Evolutionary conservation across 2,329 filamentous ascomycete genomes (phyloP).

Genomic region (Cercospora janseana): DNA sequence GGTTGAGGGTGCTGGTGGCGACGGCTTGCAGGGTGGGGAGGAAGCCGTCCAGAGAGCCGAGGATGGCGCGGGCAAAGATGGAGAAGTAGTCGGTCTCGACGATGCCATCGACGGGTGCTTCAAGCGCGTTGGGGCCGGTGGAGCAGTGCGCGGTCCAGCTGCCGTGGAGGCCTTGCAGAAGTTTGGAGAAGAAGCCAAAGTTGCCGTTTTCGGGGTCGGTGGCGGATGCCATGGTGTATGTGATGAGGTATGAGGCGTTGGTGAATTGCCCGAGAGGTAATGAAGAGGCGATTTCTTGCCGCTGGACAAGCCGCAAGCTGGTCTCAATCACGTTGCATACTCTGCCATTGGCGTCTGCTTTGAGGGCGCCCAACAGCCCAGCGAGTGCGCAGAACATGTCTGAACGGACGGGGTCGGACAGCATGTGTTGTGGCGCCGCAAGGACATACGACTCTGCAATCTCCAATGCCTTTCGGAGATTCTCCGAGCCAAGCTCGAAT

Average conservation of each 20-base stretch:
- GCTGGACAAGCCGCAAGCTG: conserved; percentile 45
- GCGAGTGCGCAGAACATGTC: conserved; percentile 43
- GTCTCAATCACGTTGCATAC: conserved; percentile 49
- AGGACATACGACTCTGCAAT: conserved; percentile 52
- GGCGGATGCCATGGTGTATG: conserved; percentile 18
- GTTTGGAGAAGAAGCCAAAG: conserved; percentile 57
- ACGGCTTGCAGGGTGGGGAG: conserved; percentile 51
- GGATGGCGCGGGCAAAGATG: conserved; percentile 73
- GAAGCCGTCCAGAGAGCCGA: conserved; percentile 70
- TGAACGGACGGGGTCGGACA: conserved; percentile 43
- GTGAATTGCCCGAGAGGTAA: conserved; percentile 20
- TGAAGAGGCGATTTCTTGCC: conserved; percentile 34
- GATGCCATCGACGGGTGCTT: conserved; percentile 67
- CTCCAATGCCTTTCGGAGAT: conserved; percentile 48
- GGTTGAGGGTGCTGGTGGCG: conserved; percentile 17
- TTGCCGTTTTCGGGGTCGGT: conserved; percentile 21
- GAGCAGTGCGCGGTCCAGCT: conserved; percentile 70
- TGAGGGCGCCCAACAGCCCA: conserved; percentile 45
- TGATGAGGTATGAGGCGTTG: conserved; percentile 20
- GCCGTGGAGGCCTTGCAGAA: conserved; percentile 46
- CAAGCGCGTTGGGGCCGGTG: conserved; percentile 72
- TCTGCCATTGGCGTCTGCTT: conserved; percentile 49
- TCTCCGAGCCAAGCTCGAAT: conserved; percentile 51
- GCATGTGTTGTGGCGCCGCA: conserved; percentile 48
- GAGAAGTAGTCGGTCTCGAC: conserved; percentile 83